Conservation (phyloP, 345 rosid species). For the Aquilaria sinensis region DNA sequence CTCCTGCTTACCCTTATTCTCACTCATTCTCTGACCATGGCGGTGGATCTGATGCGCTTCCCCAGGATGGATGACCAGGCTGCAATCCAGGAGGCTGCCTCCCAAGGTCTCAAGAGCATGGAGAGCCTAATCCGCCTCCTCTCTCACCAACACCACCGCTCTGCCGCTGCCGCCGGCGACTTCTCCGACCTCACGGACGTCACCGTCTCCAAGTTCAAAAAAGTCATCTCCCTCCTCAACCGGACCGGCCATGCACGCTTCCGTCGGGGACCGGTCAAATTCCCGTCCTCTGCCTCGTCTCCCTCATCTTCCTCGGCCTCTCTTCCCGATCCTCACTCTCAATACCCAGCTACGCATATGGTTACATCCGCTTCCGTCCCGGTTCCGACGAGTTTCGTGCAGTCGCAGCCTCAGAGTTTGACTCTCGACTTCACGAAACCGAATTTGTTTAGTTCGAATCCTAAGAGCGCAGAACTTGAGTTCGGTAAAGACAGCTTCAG, state of each 20-base stretch:
- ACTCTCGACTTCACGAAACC: slow-evolving; percentile 83
- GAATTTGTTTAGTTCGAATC: slow-evolving; percentile 32
- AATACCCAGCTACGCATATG: slow-evolving; percentile 1
- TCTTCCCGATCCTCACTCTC: slow-evolving; percentile 2
- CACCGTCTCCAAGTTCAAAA: slow-evolving; percentile 79
- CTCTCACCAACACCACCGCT: slow-evolving; percentile 38
- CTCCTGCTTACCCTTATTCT: background rate
- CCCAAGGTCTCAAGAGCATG: slow-evolving; percentile 84
- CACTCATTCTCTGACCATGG: slow-evolving; percentile 29
- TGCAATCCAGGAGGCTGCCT: slow-evolving; percentile 81
- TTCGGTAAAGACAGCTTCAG: slow-evolving; percentile 68
- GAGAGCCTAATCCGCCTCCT: slow-evolving; percentile 65
- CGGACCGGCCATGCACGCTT: slow-evolving; percentile 94
- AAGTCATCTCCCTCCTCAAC: slow-evolving; percentile 64
- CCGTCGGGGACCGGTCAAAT: slow-evolving; percentile 63
- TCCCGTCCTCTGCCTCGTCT: slow-evolving; percentile 25
- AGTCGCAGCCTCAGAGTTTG: slow-evolving; percentile 48
- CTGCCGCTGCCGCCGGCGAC: slow-evolving; percentile 19
- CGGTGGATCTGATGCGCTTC: slow-evolving; percentile 59
- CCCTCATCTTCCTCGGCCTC: slow-evolving; percentile 17
- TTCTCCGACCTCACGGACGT: slow-evolving; percentile 57
- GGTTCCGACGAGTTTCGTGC: slow-evolving; percentile 38
- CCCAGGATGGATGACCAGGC: slow-evolving; percentile 61
- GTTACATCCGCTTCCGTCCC: slow-evolving; percentile 11
- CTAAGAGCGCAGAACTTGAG: slow-evolving; percentile 38